Percentiles rank a stretch among this genome's conserved stretches.
Conservation (phyloP, 495 filamentous ascomycete genomes). For the Tuber melanosporum region DNA sequence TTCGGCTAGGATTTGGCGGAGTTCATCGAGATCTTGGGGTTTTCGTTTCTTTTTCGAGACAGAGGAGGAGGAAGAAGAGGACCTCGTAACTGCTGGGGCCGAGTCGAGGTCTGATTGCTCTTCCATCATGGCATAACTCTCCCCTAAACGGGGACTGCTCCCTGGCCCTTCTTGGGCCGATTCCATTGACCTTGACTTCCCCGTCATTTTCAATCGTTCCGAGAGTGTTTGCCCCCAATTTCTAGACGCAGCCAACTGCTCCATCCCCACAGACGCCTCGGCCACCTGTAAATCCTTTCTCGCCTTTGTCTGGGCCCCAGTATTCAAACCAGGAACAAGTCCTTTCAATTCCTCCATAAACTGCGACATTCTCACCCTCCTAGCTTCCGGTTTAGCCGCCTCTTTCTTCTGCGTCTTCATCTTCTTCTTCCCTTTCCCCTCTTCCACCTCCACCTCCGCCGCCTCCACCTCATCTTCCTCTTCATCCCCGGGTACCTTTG, state of each 20-base stretch:
- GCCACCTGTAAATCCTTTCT: conserved; percentile 22
- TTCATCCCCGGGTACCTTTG: not conserved
- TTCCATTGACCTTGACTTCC: not conserved
- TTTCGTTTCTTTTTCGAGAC: conserved; percentile 27
- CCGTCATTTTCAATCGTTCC: not conserved
- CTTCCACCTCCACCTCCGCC: not conserved
- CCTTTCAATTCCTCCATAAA: not conserved
- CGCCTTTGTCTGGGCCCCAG: not conserved
- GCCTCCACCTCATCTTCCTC: not conserved
- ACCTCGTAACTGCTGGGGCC: not conserved
- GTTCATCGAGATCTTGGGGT: conserved; percentile 1
- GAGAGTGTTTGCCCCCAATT: not conserved
- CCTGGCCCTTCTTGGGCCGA: not conserved
- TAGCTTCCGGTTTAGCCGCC: not conserved
- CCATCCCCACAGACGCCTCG: not conserved
- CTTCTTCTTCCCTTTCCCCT: not conserved
- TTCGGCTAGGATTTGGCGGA: conserved; percentile 6
- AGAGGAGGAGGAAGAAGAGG: not conserved
- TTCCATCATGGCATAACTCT: not conserved
- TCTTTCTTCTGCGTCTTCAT: not conserved
- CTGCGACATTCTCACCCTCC: not conserved
- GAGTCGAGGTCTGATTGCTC: not conserved
- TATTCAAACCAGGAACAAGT: not conserved
- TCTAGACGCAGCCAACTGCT: not conserved
- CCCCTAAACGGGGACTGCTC: not conserved